A percentile compares a stretch with the other conserved stretches of the same genome.
These are phyloP conservation scores for Hypoxylon sp. DNA, from an alignment of 2,329 filamentous ascomycete genomes.

Conservation along the genomic window DNA sequence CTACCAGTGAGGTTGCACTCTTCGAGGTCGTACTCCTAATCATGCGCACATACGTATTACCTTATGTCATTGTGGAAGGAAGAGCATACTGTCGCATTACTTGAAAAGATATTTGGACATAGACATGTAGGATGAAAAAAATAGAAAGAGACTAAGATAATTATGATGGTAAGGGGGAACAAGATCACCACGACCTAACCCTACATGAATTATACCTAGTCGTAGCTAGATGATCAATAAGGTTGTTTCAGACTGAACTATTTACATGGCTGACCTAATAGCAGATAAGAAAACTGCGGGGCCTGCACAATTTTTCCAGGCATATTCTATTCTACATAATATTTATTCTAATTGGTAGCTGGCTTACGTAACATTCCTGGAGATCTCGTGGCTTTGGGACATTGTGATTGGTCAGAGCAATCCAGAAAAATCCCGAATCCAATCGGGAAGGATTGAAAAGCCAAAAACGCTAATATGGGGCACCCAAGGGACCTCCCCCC, in stretches of 20 bases:
- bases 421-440: slow-evolving; percentile 39
- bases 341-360: slow-evolving; percentile 19
- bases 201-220: not conserved
- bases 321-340: too few relatives aligned
- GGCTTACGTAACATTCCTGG: slow-evolving; percentile 37
- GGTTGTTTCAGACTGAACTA: slow-evolving; percentile 26
- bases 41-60: slow-evolving; percentile 25
- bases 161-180: not conserved
- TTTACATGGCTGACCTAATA: slow-evolving; percentile 24
- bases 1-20: slow-evolving; percentile 19
- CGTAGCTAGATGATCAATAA: slow-evolving; percentile 29
- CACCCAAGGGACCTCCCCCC: slow-evolving; percentile 23
- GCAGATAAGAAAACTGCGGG: slow-evolving; percentile 1
- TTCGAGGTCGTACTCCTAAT: slow-evolving; percentile 15
- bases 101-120: slow-evolving; percentile 3
- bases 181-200: slow-evolving; percentile 13
- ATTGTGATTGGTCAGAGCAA: slow-evolving; percentile 28
- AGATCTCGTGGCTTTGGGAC: slow-evolving; percentile 39
- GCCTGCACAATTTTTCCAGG: slow-evolving; percentile 5
- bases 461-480: slow-evolving; percentile 31
- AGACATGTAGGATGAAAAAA: slow-evolving; percentile 15
- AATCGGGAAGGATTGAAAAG: slow-evolving; percentile 43
- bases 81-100: slow-evolving; percentile 11
- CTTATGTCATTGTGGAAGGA: slow-evolving; percentile 28
- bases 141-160: slow-evolving; percentile 24